phyloP scores from a whole-genome alignment of 805 yeast genomes.

The Brettanomyces naardenensis region DNA sequence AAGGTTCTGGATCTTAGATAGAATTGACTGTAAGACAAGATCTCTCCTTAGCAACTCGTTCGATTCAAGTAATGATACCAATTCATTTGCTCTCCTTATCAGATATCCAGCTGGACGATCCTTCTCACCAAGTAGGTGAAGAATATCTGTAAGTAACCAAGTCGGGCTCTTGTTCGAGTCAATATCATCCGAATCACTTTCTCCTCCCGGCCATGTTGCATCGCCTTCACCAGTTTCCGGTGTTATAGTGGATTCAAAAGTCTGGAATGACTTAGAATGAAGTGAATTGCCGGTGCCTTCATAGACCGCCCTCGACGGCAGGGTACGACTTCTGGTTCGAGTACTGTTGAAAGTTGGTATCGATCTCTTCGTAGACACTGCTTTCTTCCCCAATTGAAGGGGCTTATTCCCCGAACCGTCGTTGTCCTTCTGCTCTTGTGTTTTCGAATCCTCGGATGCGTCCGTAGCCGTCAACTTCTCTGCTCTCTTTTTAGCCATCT shows the following conservation, averaged over 20 bases:
- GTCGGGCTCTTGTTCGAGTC: slow-evolving; percentile 34
- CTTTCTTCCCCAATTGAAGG: slow-evolving; percentile 2
- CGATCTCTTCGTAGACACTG: slow-evolving; percentile 3
- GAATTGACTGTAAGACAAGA: slow-evolving; percentile 48
- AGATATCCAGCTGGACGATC: slow-evolving; percentile 42
- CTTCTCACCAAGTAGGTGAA: slow-evolving; percentile 47
- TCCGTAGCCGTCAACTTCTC: too few species aligned
- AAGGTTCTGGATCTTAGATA: slow-evolving; percentile 48
- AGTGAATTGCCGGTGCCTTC: neutral
- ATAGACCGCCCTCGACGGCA: slow-evolving; percentile 7
- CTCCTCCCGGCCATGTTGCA: neutral
- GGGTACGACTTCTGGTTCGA: slow-evolving; percentile 17
- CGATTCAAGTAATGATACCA: slow-evolving; percentile 46
- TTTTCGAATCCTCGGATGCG: too few species aligned
- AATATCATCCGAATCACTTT: neutral
- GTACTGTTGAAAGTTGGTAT: neutral
- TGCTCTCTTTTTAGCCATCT: too few species aligned
- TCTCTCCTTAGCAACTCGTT: slow-evolving; percentile 60
- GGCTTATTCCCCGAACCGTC: slow-evolving; percentile 5
- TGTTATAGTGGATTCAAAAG: neutral
- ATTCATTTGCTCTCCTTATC: slow-evolving; percentile 56
- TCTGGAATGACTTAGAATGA: neutral
- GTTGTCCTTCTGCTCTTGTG: too few species aligned
- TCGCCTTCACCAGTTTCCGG: neutral
- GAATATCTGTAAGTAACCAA: slow-evolving; percentile 55